Conservation (phyloP, 768 basidiomycete genomes). For the Leccinum truebloodii region DNA sequence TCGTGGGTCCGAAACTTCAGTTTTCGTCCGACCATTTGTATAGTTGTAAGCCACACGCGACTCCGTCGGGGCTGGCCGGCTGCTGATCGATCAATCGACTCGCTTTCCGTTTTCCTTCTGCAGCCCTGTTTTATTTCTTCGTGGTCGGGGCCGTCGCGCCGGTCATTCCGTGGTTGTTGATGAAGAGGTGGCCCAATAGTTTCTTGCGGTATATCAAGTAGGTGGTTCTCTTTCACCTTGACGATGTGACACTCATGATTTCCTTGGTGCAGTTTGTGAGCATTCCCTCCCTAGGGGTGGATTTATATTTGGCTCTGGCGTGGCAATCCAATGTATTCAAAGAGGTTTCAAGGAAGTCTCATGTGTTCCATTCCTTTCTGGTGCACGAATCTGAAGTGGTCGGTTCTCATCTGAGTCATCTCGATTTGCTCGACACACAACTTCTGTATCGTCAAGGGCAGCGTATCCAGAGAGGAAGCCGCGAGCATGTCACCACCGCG, state of each 20-base stretch:
- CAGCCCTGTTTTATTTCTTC: conserved; percentile 68
- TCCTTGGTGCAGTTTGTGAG: conserved; percentile 18
- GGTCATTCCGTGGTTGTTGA: conserved; percentile 59
- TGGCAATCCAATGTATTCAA: conserved; percentile 93
- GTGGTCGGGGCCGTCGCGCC: conserved; percentile 69
- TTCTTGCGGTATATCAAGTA: conserved; percentile 69
- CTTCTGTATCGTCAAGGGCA: conserved; percentile 60
- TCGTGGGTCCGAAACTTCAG: conserved; percentile 61
- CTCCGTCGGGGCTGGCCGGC: conserved; percentile 23
- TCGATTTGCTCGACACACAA: not conserved
- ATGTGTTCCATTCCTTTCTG: conserved; percentile 93
- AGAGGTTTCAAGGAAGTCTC: conserved; percentile 83
- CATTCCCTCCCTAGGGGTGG: not conserved
- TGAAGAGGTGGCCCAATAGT: conserved; percentile 62
- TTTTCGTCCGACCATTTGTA: conserved; percentile 61
- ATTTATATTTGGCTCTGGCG: conserved; percentile 24
- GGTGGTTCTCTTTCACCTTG: conserved; percentile 21
- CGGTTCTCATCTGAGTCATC: conserved; percentile 31
- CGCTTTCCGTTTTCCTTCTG: conserved; percentile 17
- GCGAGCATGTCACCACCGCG: conserved; percentile 98
- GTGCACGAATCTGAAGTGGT: conserved; percentile 98
- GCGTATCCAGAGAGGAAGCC: conserved; percentile 93
- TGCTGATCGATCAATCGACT: not conserved
- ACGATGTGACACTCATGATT: not conserved
- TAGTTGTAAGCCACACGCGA: conserved; percentile 20